A percentile compares a stretch with the other conserved stretches of the same genome.
These are phyloP conservation scores for Quercus cerris DNA, from an alignment of 306 rosid species.

Conservation along the genomic window DNA sequence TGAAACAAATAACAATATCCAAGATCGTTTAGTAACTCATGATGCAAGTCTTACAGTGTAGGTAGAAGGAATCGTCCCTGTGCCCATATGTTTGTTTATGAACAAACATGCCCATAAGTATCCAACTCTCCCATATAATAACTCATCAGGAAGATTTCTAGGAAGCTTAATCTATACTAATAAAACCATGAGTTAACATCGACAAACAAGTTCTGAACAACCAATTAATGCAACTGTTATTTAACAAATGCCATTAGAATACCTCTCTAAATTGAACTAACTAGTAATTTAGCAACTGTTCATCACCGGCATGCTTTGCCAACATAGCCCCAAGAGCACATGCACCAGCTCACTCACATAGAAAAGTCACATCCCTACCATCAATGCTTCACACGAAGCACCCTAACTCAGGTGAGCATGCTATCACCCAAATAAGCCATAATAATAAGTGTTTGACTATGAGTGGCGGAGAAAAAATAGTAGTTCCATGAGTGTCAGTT, in stretches of 20 bases:
- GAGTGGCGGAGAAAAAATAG: too few species aligned
- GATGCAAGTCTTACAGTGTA: constrained; percentile 45
- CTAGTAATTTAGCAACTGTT: constrained; percentile 39
- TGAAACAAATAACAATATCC: constrained; percentile 9
- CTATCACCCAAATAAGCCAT: too few species aligned
- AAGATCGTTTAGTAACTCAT: not conserved
- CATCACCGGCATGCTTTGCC: constrained; percentile 52
- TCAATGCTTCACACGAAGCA: constrained; percentile 7
- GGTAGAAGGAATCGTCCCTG: constrained; percentile 47
- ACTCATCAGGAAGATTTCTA: constrained; percentile 64
- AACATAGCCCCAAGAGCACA: constrained; percentile 75
- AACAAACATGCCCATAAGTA: constrained; percentile 74
- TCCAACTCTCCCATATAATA: constrained; percentile 71
- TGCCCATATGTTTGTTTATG: constrained; percentile 62
- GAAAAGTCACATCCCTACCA: constrained; percentile 60
- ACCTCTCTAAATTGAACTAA: constrained; percentile 60
- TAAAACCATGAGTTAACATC: not conserved
- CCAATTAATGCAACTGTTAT: not conserved
- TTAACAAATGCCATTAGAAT: not conserved
- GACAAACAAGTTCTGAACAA: not conserved
- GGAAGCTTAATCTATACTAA: constrained; percentile 59
- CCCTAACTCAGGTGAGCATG: not conserved
- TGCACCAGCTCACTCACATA: constrained; percentile 75
- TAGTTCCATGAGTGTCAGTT: too few species aligned
- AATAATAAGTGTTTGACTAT: too few species aligned